Evolutionary conservation across 257 asterid species (phyloP).

Genomic region (Thymus mandschuricus): DNA sequence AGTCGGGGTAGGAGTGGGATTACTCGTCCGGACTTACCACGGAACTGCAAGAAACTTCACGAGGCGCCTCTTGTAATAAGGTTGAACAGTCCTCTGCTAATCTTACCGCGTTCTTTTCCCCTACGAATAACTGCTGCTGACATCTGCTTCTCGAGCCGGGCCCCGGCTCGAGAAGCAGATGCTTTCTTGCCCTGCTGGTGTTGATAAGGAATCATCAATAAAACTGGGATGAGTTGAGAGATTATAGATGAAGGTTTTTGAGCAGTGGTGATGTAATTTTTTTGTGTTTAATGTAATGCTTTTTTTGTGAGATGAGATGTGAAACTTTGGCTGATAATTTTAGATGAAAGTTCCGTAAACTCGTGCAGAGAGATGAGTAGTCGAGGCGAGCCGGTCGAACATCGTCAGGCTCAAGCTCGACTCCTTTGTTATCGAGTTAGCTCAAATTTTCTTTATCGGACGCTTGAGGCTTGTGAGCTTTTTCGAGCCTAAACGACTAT

Average conservation of each 20-base stretch:
- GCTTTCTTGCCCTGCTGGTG: conserved; percentile 13
- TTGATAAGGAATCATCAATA: conserved; percentile 17
- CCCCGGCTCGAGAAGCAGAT: neutral
- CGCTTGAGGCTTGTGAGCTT: neutral
- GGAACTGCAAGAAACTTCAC: conserved; percentile 67
- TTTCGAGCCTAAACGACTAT: neutral
- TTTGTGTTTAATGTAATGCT: conserved; percentile 12
- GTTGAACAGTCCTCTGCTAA: conserved; percentile 14
- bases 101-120: conserved; percentile 21
- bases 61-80: conserved; percentile 51
- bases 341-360: neutral
- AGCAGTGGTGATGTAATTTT: conserved; percentile 29
- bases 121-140: conserved; percentile 8
- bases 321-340: neutral
- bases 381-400: neutral
- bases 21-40: conserved; percentile 69
- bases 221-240: conserved; percentile 2
- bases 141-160: neutral
- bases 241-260: conserved; percentile 18
- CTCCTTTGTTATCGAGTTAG: neutral
- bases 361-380: neutral
- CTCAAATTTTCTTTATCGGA: too few relatives aligned
- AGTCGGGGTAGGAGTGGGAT: conserved; percentile 74
- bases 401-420: neutral
- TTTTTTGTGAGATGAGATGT: conserved; percentile 11